Conservation (phyloP, 2,329 filamentous ascomycete genomes). For the Phoma herbarum region DNA sequence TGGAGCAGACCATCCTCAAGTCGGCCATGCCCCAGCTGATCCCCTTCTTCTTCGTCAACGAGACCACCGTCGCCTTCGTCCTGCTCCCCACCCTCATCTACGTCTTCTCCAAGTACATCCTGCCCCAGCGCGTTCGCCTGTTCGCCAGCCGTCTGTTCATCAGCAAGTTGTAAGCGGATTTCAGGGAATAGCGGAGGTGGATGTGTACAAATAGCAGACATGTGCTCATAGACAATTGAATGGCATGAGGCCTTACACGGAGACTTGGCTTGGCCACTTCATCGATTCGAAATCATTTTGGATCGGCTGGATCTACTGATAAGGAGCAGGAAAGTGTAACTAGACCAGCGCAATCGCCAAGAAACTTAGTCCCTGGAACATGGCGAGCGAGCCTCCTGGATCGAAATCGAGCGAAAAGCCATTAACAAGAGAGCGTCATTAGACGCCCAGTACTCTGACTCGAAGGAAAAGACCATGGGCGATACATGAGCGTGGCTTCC, state of each 20-base stretch:
- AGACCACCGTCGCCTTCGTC: constrained; percentile 54
- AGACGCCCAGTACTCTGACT: too few relatives aligned
- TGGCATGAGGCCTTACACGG: constrained; percentile 24
- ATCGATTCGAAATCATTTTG: background rate
- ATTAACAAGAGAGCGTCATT: too few relatives aligned
- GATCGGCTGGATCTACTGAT: background rate
- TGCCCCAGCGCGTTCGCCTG: constrained; percentile 53
- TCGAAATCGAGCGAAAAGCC: background rate
- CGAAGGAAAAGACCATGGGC: background rate
- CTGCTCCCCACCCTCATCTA: constrained; percentile 55
- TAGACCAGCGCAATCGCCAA: background rate
- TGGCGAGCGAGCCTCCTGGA: background rate
- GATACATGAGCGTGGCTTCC: background rate
- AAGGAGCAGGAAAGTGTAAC: too few relatives aligned
- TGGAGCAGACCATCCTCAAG: constrained; percentile 49
- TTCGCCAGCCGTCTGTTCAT: constrained; percentile 55
- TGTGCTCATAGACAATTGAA: constrained; percentile 50
- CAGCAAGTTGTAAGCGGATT: constrained; percentile 53
- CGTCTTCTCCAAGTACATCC: constrained; percentile 56
- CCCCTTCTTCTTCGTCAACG: constrained; percentile 58
- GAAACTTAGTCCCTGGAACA: background rate
- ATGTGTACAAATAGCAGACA: constrained; percentile 47
- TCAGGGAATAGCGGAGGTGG: constrained; percentile 13
- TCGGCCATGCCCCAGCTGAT: constrained; percentile 57
- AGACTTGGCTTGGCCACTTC: constrained; percentile 3